Base-by-base conservation (phyloP, 306 rosid species). In the Erythrophleum fordii region DNA sequence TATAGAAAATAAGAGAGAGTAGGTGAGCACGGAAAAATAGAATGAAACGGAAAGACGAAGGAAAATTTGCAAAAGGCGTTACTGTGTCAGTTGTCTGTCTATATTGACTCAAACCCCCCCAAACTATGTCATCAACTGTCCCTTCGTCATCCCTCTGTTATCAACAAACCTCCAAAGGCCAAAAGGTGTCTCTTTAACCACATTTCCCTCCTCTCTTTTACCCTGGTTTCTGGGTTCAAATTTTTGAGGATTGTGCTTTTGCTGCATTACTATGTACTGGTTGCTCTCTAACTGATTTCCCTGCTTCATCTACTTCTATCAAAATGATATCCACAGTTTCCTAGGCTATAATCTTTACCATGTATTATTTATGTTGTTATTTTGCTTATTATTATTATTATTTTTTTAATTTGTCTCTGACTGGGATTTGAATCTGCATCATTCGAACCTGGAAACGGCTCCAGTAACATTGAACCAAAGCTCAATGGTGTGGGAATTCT, bases 21-120 rank as follows among this genome's bases (percentile, higher is more conserved):
- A 70, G 94, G 94, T 92, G 92, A 68, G 73, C 76, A 42, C 86
- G 48, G 23, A 85, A 79, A 72, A 60, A 37, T 41, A 69, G 13
- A 81, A 78, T 41, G 77, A 88, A 77, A 82, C 56, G 14, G 82
- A 80, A 83, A 89, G 77, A 74, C 35, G 52, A 65, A 65, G 64
- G 78, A 78, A 86, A 67, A 81, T 78, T 92, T 92, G 80, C 34
- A 69, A 73, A 61, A 59, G 86, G 90, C 69, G 94, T 87, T 85
- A 78, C 83, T 68, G 29, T 25, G 69, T 55, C 55, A 51, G 14
- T 69, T 49, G 18, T 73, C 39, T 42, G 31, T 82, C 84, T 87
- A 87, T 79, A 81, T 85, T 79, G 87, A 42, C 72, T 77, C 79
- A 71, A 77, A 46, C 78, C 29, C 83, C 41, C 17, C 22, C 68